Conservation (phyloP, 2,329 filamentous ascomycete genomes). For the Fusarium sp. region DNA sequence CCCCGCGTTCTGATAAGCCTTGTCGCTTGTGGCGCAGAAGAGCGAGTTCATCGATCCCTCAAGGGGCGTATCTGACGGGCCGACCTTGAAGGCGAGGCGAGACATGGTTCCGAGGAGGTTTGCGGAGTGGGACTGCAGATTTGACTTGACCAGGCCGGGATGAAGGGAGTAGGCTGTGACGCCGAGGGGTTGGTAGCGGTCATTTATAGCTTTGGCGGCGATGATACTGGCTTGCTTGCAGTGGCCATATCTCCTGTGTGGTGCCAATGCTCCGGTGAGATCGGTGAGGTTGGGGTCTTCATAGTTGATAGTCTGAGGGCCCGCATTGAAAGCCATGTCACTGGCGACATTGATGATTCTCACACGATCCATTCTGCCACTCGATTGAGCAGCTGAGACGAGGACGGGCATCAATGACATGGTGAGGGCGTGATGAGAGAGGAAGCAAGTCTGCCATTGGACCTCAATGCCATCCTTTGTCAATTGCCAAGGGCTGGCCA, state of each 20-base stretch:
- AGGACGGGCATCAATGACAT: slow-evolving; percentile 36
- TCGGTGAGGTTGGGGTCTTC: slow-evolving; percentile 43
- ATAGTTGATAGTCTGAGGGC: slow-evolving; percentile 38
- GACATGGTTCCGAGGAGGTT: slow-evolving; percentile 33
- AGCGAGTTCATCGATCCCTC: slow-evolving; percentile 44
- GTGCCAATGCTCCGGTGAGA: slow-evolving; percentile 25
- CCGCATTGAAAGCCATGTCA: slow-evolving; percentile 35
- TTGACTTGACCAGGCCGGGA: slow-evolving; percentile 42
- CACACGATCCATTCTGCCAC: slow-evolving; percentile 31
- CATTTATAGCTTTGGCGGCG: slow-evolving; percentile 35
- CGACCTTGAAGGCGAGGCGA: slow-evolving; percentile 33
- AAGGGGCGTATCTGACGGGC: slow-evolving; percentile 26
- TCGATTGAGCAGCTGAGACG: slow-evolving; percentile 22
- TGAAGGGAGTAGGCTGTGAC: slow-evolving; percentile 47
- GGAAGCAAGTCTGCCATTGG: slow-evolving; percentile 45
- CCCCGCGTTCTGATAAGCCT: slow-evolving; percentile 19
- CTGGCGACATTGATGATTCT: slow-evolving; percentile 47
- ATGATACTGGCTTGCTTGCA: slow-evolving; percentile 44
- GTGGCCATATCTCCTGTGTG: slow-evolving; percentile 37
- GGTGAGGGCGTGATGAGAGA: slow-evolving; percentile 41
- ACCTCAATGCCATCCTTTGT: slow-evolving; percentile 41
- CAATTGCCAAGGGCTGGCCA: slow-evolving; percentile 40
- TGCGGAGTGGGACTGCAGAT: slow-evolving; percentile 34
- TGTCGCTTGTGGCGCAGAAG: slow-evolving; percentile 38
- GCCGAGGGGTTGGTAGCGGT: slow-evolving; percentile 35